Percentiles rank a stretch among this genome's conserved stretches.
phyloP scores from a whole-genome alignment of 106 monocot genomes.

The Vanilla planifolia region DNA sequence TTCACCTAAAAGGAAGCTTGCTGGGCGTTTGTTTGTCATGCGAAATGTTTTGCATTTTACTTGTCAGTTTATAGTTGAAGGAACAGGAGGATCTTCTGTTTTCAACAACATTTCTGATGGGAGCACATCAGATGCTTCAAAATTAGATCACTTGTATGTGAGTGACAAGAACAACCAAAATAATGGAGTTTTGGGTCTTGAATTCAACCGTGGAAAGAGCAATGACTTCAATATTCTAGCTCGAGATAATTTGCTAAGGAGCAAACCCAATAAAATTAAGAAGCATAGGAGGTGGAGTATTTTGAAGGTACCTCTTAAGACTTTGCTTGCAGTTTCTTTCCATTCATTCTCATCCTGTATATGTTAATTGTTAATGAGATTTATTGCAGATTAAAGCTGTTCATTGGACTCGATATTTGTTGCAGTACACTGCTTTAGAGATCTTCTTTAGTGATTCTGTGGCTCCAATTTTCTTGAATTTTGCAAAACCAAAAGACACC shows the following conservation, averaged over 20 bases:
- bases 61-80: conserved; percentile 85
- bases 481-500: conserved; percentile 70
- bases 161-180: conserved; percentile 22
- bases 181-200: conserved; percentile 11
- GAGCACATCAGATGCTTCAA: conserved; percentile 24
- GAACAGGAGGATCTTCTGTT: conserved; percentile 84
- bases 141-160: conserved; percentile 27
- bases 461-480: conserved; percentile 85
- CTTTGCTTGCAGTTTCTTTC: conserved; percentile 1
- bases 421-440: conserved; percentile 89
- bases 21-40: conserved; percentile 66
- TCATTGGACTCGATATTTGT: conserved; percentile 83
- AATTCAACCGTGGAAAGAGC: conserved; percentile 22
- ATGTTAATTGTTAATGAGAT: conserved; percentile 2
- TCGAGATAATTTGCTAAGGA: conserved; percentile 16
- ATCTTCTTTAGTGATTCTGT: conserved; percentile 77
- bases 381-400: conserved; percentile 83
- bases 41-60: conserved; percentile 68
- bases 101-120: conserved; percentile 47
- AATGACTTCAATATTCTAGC: conserved; percentile 26
- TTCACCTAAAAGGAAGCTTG: conserved; percentile 82
- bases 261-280: conserved; percentile 54
- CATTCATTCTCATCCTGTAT: neutral
- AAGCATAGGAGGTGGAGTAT: conserved; percentile 86
- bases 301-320: conserved; percentile 34